Evolutionary conservation across 2,329 filamentous ascomycete species (phyloP), one percentile per base, ranked within the genome.

Genomic region (Sporothrix schenckii): DNA sequence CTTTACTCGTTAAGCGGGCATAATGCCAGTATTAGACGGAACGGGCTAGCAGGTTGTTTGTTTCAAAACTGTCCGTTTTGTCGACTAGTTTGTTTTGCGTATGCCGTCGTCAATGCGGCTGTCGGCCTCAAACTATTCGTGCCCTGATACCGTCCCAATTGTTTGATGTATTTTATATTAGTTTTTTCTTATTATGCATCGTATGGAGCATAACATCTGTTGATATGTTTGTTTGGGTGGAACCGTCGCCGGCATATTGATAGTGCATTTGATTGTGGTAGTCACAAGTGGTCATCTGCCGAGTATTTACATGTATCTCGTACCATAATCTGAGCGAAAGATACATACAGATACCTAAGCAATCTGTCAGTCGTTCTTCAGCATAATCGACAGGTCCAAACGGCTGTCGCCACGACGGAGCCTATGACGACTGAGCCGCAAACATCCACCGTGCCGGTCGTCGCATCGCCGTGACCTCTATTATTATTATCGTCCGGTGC

Each of bases 331-430:
- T 13, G 6, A 10, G 21, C n/a, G 21, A 14, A 7, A 65, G 21
- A 3, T 65, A 65, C 60, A 11, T 65, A 4, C 14, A 34, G 10
- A 13, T 65, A 65, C 61, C 2, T 7, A 39, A 24, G 9, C 1
- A n/a, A 19, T 24, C 39, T 63, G 58, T 63, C 44, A 61, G 34
- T 61, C 52, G 4, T 44, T 24, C 58, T 16, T 61, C 41, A 19
- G 49, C 39, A 14, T 44, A 21, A 14, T 24, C 58, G 58, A 44
- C 60, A n/a, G 52, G 61, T 24, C 34, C 44, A n/a, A 14, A 47
- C 44, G 61, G 60, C 44, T 65, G 61, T 65, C 61, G 27, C 61
- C 39, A n/a, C 61, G 44, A 34, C 44, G 44, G 61, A 34, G 16
- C 41, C 61, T 44, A 50, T 49, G 61, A 16, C 27, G 44, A 65